Percentiles rank a stretch among this genome's conserved stretches.
Conservation (phyloP, 2,329 filamentous ascomycete species). For the Thermochaetoides dissita region DNA sequence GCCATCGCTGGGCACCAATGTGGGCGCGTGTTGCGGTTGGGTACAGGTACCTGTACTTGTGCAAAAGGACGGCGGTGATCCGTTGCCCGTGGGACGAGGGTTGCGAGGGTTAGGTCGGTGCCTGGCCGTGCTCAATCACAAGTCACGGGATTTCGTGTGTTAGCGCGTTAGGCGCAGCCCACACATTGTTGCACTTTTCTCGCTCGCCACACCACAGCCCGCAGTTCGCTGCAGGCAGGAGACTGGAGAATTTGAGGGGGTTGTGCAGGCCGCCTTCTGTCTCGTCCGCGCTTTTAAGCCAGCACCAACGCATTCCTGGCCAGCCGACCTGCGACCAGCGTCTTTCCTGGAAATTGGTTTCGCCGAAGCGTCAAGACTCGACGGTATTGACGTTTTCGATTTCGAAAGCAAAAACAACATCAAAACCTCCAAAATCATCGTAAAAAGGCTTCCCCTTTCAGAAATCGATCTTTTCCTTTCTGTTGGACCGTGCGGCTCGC, state of each 20-base stretch:
- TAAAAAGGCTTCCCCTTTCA: too few species aligned
- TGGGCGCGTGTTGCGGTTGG: too few species aligned
- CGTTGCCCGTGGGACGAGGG: too few species aligned
- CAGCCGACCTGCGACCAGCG: constrained; percentile 2
- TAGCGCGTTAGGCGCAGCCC: constrained; percentile 10
- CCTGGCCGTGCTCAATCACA: constrained; percentile 3
- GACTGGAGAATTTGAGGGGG: constrained; percentile 8
- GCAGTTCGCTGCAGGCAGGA: too few species aligned
- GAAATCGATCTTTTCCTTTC: too few species aligned
- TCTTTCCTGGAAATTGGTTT: background rate
- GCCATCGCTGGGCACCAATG: too few species aligned
- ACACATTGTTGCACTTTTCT: constrained; percentile 4
- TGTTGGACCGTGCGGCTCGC: too few species aligned
- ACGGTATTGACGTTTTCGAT: background rate
- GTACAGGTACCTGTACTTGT: too few species aligned
- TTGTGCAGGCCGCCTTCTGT: constrained; percentile 4
- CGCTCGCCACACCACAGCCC: constrained; percentile 10
- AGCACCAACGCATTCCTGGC: constrained; percentile 7
- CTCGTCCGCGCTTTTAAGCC: constrained; percentile 13
- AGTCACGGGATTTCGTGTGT: constrained; percentile 15
- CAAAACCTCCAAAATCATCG: too few species aligned
- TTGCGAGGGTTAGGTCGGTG: constrained; percentile 2
- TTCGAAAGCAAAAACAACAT: too few species aligned
- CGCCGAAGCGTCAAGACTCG: background rate
- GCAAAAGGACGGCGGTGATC: too few species aligned